phyloP scores from a whole-genome alignment of 306 rosid genomes.

The Crotalaria pallida region DNA sequence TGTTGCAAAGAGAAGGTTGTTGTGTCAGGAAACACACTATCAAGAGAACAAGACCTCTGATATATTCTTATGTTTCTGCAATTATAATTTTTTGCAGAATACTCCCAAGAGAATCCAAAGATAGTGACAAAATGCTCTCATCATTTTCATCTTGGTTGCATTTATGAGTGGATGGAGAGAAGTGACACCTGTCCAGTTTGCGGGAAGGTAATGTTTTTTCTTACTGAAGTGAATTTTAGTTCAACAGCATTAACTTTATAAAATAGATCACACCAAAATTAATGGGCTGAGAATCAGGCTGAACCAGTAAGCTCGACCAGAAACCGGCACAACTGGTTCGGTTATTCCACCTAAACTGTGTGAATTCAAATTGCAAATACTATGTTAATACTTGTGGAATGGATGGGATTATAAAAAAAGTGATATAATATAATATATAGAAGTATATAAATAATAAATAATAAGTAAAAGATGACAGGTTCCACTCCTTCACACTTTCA shows the following conservation, averaged over 20 bases:
- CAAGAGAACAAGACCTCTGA: background rate
- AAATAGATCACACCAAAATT: background rate
- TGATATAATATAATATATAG: background rate
- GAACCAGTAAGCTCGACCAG: background rate
- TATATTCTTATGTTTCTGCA: conserved; percentile 16
- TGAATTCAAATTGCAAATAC: background rate
- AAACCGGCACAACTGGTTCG: background rate
- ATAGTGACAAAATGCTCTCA: conserved; percentile 87
- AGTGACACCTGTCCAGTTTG: conserved; percentile 98
- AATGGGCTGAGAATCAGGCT: background rate
- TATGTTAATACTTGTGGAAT: no score
- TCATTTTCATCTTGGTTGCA: conserved; percentile 97
- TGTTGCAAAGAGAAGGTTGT: conserved; percentile 21
- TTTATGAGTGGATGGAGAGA: conserved; percentile 99
- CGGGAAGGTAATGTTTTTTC: conserved; percentile 71
- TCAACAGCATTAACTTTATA: background rate
- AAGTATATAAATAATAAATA: background rate
- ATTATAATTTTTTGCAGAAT: conserved; percentile 47
- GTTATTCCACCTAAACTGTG: background rate
- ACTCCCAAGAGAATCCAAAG: conserved; percentile 86
- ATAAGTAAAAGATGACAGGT: background rate
- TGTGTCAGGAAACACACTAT: conserved; percentile 7
- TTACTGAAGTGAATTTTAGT: background rate
- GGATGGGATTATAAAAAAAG: background rate
- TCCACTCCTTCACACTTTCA: background rate